A percentile compares a stretch with the other conserved stretches of the same genome.
Evolutionary conservation across 139 green algal species (phyloP).

Genomic region (Choricystis sp.): DNA sequence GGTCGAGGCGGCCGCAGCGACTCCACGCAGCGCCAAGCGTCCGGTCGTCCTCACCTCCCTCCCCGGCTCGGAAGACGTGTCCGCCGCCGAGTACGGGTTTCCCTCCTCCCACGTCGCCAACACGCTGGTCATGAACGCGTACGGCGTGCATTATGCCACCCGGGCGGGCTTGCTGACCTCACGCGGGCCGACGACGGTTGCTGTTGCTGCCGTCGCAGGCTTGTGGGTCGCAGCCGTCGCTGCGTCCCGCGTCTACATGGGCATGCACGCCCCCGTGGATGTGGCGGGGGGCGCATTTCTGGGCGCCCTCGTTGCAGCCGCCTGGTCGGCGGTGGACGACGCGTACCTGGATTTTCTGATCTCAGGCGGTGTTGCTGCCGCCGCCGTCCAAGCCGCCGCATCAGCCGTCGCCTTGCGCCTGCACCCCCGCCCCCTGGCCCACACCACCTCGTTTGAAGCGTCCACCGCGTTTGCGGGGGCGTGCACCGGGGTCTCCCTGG

Average conservation of each 20-base stretch:
- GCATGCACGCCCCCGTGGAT: slow-evolving; percentile 33
- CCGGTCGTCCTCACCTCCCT: background rate
- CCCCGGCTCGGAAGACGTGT: background rate
- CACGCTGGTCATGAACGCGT: slow-evolving; percentile 27
- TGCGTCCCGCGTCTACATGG: slow-evolving; percentile 24
- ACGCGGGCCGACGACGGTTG: background rate
- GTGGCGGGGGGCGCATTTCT: slow-evolving; percentile 20
- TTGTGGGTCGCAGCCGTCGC: slow-evolving; percentile 28
- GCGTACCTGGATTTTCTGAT: background rate
- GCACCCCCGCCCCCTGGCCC: slow-evolving; percentile 19
- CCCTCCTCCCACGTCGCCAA: slow-evolving; percentile 33
- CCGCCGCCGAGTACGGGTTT: slow-evolving; percentile 26
- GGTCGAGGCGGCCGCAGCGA: no score
- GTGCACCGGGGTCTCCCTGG: slow-evolving; percentile 3
- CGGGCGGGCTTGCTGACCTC: slow-evolving; percentile 11
- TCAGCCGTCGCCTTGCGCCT: slow-evolving; percentile 23
- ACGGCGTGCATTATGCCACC: slow-evolving; percentile 17
- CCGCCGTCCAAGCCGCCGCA: background rate
- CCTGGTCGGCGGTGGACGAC: slow-evolving; percentile 18
- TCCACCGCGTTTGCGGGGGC: slow-evolving; percentile 11
- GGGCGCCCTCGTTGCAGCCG: slow-evolving; percentile 17
- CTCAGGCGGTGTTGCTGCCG: background rate
- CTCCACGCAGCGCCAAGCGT: background rate
- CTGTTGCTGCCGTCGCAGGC: slow-evolving; percentile 11
- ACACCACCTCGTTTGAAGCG: slow-evolving; percentile 29